Evolutionary conservation across 2,329 filamentous ascomycete genomes (phyloP), one percentile per base, ranked within the genome.

Genomic region (Epichloe typhina): DNA sequence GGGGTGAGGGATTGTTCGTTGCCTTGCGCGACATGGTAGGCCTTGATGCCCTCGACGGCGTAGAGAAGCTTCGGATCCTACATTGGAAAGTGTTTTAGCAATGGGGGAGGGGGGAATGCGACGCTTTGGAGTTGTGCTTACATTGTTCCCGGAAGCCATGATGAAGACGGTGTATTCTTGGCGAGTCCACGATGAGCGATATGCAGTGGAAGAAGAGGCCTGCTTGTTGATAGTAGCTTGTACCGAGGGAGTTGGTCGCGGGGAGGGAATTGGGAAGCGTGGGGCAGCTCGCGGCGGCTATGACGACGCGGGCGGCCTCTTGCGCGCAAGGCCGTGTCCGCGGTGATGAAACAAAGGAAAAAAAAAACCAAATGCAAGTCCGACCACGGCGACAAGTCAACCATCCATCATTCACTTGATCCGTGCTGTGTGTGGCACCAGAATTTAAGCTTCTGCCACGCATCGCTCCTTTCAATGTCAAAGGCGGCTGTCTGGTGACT

Each of bases 1-100:
- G 86, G 82, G 13, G 88, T 97, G 61, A 98, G 81, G 13, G 80
- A 77, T 51, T 84, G 74, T 69, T 97, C 90, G 58, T 84, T 79
- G 67, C 93, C 91, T 77, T 95, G 80, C 66, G 88, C 81, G 54
- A 97, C 82, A 64, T 96, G 88, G 71, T 88, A 95, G 56, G 91
- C 93, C 57, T 83, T 84, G 62, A 98, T 91, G 71, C 88, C 88
- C 58, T 84, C 82, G 64, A 97, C 77, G 60, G 80, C 79, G 65
- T 84, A 84, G 54, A 84, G 69, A 53, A 84, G 72, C 67, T 81
- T 84, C 40, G 80, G 80, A 56, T 84, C 80, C 64, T 67, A 51
- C 37, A 38, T 15, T 31, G n/a, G 12, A n/a, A 9, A 11, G 19
- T 39, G 15, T 31, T 6, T 47, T 1, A 49, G 35, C 26, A 15